Conservation (phyloP, 2,329 filamentous ascomycete genomes). For the Diplocarpon mali region DNA sequence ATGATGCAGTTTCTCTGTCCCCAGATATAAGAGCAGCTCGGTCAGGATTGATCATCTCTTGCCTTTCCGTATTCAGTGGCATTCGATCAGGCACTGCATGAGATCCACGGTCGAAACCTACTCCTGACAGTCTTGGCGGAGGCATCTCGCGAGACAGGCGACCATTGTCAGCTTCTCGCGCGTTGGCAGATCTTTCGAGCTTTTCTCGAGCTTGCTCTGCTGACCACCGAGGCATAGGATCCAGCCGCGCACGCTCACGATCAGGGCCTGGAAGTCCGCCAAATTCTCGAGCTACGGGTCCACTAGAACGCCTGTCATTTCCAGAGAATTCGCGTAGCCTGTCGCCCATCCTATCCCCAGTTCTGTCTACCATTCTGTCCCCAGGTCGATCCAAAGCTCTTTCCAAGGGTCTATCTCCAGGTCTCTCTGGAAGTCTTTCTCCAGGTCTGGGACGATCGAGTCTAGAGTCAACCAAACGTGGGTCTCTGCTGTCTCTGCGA, state of each 20-base stretch:
- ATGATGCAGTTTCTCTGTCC: slow-evolving; percentile 19
- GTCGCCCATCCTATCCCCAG: slow-evolving; percentile 22
- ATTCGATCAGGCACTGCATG: slow-evolving; percentile 17
- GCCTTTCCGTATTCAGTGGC: slow-evolving; percentile 21
- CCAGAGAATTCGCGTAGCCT: slow-evolving; percentile 22
- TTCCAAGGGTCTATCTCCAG: not conserved
- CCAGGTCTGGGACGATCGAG: slow-evolving; percentile 1
- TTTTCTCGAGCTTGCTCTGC: slow-evolving; percentile 22
- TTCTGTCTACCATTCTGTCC: slow-evolving; percentile 11
- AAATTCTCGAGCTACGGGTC: slow-evolving; percentile 21
- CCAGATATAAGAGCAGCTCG: slow-evolving; percentile 26
- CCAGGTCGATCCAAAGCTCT: slow-evolving; percentile 14
- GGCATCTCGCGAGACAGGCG: slow-evolving; percentile 26
- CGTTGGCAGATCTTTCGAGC: slow-evolving; percentile 18
- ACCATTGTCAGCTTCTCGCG: slow-evolving; percentile 19
- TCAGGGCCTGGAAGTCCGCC: slow-evolving; percentile 15
- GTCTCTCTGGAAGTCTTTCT: slow-evolving; percentile 14
- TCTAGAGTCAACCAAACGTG: slow-evolving; percentile 15
- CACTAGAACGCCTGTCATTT: slow-evolving; percentile 21
- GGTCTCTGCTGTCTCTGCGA: slow-evolving; percentile 24
- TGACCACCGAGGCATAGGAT: slow-evolving; percentile 24
- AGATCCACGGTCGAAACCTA: slow-evolving; percentile 18
- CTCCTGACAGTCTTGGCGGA: slow-evolving; percentile 18
- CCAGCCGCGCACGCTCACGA: slow-evolving; percentile 21
- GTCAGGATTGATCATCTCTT: slow-evolving; percentile 27